A percentile compares a stretch with the other conserved stretches of the same genome.
Conservation (phyloP, 2,329 filamentous ascomycete genomes). For the Colletotrichum spinosum region DNA sequence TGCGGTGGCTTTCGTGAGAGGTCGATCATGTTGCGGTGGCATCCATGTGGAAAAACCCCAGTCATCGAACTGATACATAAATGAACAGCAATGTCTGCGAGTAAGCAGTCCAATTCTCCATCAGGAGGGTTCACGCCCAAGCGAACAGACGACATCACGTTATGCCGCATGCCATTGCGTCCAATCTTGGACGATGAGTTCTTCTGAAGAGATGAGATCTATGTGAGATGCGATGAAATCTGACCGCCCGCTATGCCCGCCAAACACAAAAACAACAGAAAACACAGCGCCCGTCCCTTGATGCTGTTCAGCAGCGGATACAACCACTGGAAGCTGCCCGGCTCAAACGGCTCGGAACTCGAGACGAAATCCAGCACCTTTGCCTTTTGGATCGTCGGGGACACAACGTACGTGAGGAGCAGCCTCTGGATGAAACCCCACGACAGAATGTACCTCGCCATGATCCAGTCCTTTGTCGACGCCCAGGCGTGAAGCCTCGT, state of each 20-base stretch:
- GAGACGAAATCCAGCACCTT: constrained; percentile 40
- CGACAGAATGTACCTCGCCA: constrained; percentile 39
- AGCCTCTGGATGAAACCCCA: constrained; percentile 20
- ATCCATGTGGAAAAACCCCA: no score
- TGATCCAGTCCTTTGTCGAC: constrained; percentile 41
- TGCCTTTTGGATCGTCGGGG: constrained; percentile 30
- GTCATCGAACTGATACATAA: no score
- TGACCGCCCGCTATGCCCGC: neutral
- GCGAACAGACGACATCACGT: no score
- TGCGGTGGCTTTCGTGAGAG: no score
- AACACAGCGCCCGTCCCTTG: neutral
- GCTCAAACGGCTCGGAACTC: constrained; percentile 35
- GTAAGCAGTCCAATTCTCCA: no score
- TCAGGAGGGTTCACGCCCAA: no score
- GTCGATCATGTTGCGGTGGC: no score
- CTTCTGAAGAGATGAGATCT: no score
- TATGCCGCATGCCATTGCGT: no score
- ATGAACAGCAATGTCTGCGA: no score
- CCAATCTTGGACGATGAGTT: no score
- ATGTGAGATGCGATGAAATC: no score
- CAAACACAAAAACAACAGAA: neutral
- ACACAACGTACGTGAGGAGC: constrained; percentile 24
- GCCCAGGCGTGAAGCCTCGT: constrained; percentile 45
- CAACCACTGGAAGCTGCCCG: constrained; percentile 32
- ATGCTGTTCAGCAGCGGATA: constrained; percentile 11